Evolutionary conservation across 495 filamentous ascomycete genomes (phyloP).

Genomic region (Xylaria intraflava): DNA sequence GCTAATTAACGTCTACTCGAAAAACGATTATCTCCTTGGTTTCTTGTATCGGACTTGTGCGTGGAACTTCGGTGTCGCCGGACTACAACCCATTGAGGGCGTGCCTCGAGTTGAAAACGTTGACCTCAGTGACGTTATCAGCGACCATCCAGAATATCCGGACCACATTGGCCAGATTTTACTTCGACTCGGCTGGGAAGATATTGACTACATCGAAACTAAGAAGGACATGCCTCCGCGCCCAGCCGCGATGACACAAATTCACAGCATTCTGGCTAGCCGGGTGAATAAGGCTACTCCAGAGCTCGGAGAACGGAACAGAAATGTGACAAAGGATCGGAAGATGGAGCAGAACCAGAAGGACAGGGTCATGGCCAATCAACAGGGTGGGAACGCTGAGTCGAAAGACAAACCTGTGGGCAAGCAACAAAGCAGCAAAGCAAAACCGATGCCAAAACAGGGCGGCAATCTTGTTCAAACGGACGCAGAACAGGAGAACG

Average conservation of each 20-base stretch:
- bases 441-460: background rate
- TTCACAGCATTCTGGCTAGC: slow-evolving; percentile 23
- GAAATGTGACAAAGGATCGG: background rate
- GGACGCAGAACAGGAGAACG: slow-evolving; percentile 1
- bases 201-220: slow-evolving; percentile 42
- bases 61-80: slow-evolving; percentile 52
- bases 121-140: slow-evolving; percentile 48
- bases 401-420: background rate
- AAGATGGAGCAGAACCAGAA: background rate
- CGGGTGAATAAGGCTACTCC: slow-evolving; percentile 1
- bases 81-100: slow-evolving; percentile 47
- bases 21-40: slow-evolving; percentile 54
- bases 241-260: slow-evolving; percentile 10
- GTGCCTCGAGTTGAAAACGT: slow-evolving; percentile 53
- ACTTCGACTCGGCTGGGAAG: slow-evolving; percentile 49
- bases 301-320: background rate
- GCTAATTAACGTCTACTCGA: slow-evolving; percentile 54
- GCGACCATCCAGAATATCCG: slow-evolving; percentile 49
- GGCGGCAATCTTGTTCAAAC: background rate
- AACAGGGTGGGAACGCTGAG: background rate
- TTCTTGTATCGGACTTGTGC: slow-evolving; percentile 51
- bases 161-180: slow-evolving; percentile 49
- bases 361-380: background rate
- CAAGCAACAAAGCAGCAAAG: background rate
- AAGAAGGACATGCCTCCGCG: slow-evolving; percentile 33